phyloP scores from a whole-genome alignment of 352 stramenopile genomes.

The Pythium apleroticum region DNA sequence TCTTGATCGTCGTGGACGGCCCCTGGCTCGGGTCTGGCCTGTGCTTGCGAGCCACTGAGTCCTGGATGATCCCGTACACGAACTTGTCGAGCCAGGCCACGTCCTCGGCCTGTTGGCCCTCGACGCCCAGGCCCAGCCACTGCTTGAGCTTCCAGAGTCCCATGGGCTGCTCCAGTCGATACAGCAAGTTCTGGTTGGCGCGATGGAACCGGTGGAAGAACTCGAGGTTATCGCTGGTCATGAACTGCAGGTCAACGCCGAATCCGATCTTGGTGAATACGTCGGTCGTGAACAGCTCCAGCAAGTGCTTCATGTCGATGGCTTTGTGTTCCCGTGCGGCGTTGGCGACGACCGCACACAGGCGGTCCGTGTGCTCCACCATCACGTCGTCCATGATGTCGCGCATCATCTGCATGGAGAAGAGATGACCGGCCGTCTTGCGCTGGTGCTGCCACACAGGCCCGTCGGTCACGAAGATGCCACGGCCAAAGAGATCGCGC shows the following conservation, averaged over 20 bases:
- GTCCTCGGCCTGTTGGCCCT: slow-evolving; percentile 31
- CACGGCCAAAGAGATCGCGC: slow-evolving; percentile 56
- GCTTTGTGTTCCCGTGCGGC: background rate
- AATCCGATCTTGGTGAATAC: slow-evolving; percentile 63
- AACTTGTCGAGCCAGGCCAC: slow-evolving; percentile 20
- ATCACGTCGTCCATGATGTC: slow-evolving; percentile 43
- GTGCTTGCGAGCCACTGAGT: slow-evolving; percentile 14
- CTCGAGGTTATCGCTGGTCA: slow-evolving; percentile 6
- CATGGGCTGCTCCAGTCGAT: slow-evolving; percentile 20
- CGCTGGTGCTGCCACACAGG: slow-evolving; percentile 58
- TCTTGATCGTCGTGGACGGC: slow-evolving; percentile 13
- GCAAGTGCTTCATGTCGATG: slow-evolving; percentile 43
- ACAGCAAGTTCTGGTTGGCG: slow-evolving; percentile 5
- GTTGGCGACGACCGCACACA: slow-evolving; percentile 30
- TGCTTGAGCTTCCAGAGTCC: slow-evolving; percentile 47
- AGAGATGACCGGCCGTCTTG: slow-evolving; percentile 85
- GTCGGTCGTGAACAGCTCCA: slow-evolving; percentile 62
- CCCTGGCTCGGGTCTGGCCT: background rate
- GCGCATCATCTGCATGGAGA: slow-evolving; percentile 58
- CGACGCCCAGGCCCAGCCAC: slow-evolving; percentile 35
- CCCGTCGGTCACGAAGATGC: slow-evolving; percentile 46
- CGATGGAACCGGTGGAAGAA: slow-evolving; percentile 3
- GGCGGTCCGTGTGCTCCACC: slow-evolving; percentile 27
- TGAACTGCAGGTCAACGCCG: slow-evolving; percentile 29
- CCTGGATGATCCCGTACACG: slow-evolving; percentile 19